Evolutionary conservation across 2,329 filamentous ascomycete species (phyloP).

Genomic region (Chaetomiaceae sp.): DNA sequence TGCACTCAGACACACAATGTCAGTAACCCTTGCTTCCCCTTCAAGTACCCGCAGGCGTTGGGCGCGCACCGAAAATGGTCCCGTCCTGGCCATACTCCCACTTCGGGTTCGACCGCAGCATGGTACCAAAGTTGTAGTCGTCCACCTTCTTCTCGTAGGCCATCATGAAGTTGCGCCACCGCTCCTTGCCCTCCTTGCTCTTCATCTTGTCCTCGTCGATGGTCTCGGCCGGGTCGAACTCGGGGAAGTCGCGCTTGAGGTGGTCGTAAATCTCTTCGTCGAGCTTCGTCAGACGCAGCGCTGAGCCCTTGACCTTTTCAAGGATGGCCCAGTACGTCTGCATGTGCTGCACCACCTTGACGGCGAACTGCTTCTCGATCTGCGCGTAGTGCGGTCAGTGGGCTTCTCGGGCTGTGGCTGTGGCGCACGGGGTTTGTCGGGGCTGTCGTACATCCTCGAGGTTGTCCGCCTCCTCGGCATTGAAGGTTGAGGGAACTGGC

Average conservation of each 20-base stretch:
- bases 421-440: not conserved
- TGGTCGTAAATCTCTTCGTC: slow-evolving; percentile 94
- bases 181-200: slow-evolving; percentile 89
- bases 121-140: slow-evolving; percentile 97
- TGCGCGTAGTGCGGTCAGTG: slow-evolving; percentile 31
- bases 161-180: slow-evolving; percentile 92
- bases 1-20: slow-evolving; percentile 23
- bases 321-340: slow-evolving; percentile 96
- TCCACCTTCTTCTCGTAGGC: slow-evolving; percentile 90
- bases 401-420: not conserved
- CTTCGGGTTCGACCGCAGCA: slow-evolving; percentile 72
- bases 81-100: slow-evolving; percentile 81
- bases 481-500: slow-evolving; percentile 51
- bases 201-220: slow-evolving; percentile 96
- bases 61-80: slow-evolving; percentile 73
- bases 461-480: slow-evolving; percentile 51
- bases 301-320: slow-evolving; percentile 82
- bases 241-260: slow-evolving; percentile 81
- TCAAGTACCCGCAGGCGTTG: not conserved
- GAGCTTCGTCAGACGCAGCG: slow-evolving; percentile 82
- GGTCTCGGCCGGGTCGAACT: slow-evolving; percentile 75
- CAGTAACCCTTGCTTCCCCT: not conserved
- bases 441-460: slow-evolving; percentile 47
- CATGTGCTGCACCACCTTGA: slow-evolving; percentile 96
- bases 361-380: slow-evolving; percentile 99